These are phyloP conservation scores for Protomyces arabidopsidicola DNA, from an alignment of 1,139 yeast species.

Conservation along the genomic window DNA sequence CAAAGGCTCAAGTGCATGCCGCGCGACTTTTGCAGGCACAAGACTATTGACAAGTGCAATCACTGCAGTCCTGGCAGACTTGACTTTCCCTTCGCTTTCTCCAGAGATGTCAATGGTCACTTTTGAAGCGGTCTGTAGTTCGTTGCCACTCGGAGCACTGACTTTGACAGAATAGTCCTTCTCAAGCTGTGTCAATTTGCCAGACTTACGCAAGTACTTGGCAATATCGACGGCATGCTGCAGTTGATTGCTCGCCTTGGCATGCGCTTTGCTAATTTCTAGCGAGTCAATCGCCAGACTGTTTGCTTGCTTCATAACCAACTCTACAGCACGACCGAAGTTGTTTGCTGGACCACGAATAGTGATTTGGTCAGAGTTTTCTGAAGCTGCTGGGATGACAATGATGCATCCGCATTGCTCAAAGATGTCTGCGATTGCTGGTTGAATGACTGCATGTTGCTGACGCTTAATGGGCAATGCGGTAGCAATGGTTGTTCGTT, in stretches of 20 bases:
- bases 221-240: slow-evolving; percentile 72
- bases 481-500: slow-evolving; percentile 40
- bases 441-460: slow-evolving; percentile 49
- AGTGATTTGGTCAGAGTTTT: slow-evolving; percentile 42
- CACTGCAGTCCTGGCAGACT: slow-evolving; percentile 59
- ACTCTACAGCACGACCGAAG: slow-evolving; percentile 57
- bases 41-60: slow-evolving; percentile 68
- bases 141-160: slow-evolving; percentile 50
- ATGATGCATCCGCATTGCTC: slow-evolving; percentile 61
- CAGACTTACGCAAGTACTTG: slow-evolving; percentile 55
- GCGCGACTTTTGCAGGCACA: slow-evolving; percentile 60
- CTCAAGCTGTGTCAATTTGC: slow-evolving; percentile 44
- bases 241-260: slow-evolving; percentile 48
- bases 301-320: slow-evolving; percentile 52
- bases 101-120: slow-evolving; percentile 49
- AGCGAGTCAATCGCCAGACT: slow-evolving; percentile 59
- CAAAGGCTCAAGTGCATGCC: slow-evolving; percentile 67
- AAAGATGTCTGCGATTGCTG: slow-evolving; percentile 44
- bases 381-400: slow-evolving; percentile 48
- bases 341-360: slow-evolving; percentile 60
- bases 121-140: slow-evolving; percentile 40
- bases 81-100: slow-evolving; percentile 45
- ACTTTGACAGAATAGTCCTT: slow-evolving; percentile 50
- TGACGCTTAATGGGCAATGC: slow-evolving; percentile 49
- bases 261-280: slow-evolving; percentile 80